Base-by-base conservation (phyloP, 139 green algal genomes). In the Pseudopediastrum boryanum region DNA sequence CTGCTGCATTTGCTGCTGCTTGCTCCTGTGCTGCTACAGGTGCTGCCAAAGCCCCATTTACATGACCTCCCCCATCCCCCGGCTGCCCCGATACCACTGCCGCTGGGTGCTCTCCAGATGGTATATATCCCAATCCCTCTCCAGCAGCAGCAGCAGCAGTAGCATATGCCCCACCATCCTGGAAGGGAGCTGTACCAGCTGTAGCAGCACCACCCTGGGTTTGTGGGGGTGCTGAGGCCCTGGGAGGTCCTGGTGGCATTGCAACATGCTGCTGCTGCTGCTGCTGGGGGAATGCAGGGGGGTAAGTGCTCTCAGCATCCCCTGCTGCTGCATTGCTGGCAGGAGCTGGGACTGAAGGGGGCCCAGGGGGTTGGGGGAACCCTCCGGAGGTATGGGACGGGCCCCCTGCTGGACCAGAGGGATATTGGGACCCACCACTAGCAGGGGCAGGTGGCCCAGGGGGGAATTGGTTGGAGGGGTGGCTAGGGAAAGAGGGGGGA, bases 1-100 rank as follows among this genome's bases (percentile, higher is more conserved):
- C 52, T 72, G 79, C 71, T 62, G 79, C 39, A 3, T 46, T 50
- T 79, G 78, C 66, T 64, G 31, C 61, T 77, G 75, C 71, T 44
- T 21, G 43, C n/a, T n/a, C n/a, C 44, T 64, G 48, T 79, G 23
- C 52, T 79, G 66, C 9, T 73, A 61, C 52, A 66, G 43, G 41
- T 76, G 70, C 35, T 48, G 78, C n/a, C n/a, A n/a, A n/a, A n/a
- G n/a, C 39, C 71, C 66, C 58, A 21, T 35, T 48, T 75, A n/a
- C n/a, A n/a, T n/a, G n/a, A n/a, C n/a, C n/a, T n/a, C n/a, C n/a
- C n/a, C n/a, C n/a, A n/a, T n/a, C n/a, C n/a, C n/a, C n/a, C n/a
- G n/a, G n/a, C n/a, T n/a, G n/a, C n/a, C n/a, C n/a, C n/a, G n/a
- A n/a, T n/a, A n/a, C n/a, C n/a, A n/a, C n/a, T n/a, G 52, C 8